Percentiles rank a stretch among this genome's conserved stretches.
Evolutionary conservation across 345 rosid genomes (phyloP).

Genomic region (Camelina laxa): DNA sequence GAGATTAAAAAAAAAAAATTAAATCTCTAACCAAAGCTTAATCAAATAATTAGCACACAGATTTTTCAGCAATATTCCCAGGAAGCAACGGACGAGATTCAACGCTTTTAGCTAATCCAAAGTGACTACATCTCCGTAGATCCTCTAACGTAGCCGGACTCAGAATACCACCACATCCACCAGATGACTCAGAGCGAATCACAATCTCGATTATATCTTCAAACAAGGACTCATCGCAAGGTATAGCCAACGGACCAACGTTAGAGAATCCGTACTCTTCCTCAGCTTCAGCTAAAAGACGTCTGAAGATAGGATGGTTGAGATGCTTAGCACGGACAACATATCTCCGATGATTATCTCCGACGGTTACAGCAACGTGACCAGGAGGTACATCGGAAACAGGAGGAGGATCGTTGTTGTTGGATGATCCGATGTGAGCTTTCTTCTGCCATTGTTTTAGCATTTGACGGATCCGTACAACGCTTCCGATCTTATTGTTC

Average conservation of each 20-base stretch:
- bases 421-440: slow-evolving; percentile 50
- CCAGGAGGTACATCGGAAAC: slow-evolving; percentile 74
- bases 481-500: slow-evolving; percentile 66
- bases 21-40: slow-evolving; percentile 37
- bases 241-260: slow-evolving; percentile 72
- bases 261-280: slow-evolving; percentile 85
- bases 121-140: slow-evolving; percentile 62
- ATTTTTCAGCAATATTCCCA: slow-evolving; percentile 45
- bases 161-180: slow-evolving; percentile 14
- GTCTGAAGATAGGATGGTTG: slow-evolving; percentile 78
- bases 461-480: slow-evolving; percentile 83
- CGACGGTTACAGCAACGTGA: slow-evolving; percentile 83
- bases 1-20: slow-evolving; percentile 29
- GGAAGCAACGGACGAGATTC: slow-evolving; percentile 74
- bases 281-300: slow-evolving; percentile 71
- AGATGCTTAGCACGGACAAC: slow-evolving; percentile 77
- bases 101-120: slow-evolving; percentile 40
- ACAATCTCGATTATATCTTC: slow-evolving; percentile 67
- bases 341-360: slow-evolving; percentile 57
- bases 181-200: slow-evolving; percentile 45
- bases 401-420: slow-evolving; percentile 34
- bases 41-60: slow-evolving; percentile 39
- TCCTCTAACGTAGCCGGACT: slow-evolving; percentile 50
- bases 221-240: slow-evolving; percentile 83
- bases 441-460: slow-evolving; percentile 75